Conservation (phyloP, 495 filamentous ascomycete species). For the Daldinia childiae region DNA sequence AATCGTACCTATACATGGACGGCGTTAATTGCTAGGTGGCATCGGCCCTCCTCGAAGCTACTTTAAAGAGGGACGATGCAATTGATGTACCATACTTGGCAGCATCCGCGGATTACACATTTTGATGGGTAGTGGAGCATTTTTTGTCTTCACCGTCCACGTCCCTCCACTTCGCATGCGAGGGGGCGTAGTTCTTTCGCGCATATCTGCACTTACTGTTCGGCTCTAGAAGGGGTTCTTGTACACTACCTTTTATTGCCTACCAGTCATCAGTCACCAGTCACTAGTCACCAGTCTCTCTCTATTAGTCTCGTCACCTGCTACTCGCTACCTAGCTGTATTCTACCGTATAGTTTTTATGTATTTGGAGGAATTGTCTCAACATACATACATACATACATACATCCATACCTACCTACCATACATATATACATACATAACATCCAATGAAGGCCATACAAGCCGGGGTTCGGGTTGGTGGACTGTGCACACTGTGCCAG, state of each 20-base stretch:
- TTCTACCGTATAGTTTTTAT: not conserved
- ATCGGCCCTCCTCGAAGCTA: slow-evolving; percentile 45
- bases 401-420: slow-evolving; percentile 9
- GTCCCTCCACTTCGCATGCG: slow-evolving; percentile 44
- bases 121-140: slow-evolving; percentile 44
- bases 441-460: not conserved
- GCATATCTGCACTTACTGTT: slow-evolving; percentile 47
- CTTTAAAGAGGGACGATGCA: slow-evolving; percentile 42
- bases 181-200: slow-evolving; percentile 44
- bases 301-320: slow-evolving; percentile 20
- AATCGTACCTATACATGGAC: slow-evolving; percentile 40
- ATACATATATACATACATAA: slow-evolving; percentile 9
- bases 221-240: slow-evolving; percentile 32
- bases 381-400: slow-evolving; percentile 13
- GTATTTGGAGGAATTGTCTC: slow-evolving; percentile 23
- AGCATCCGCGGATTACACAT: slow-evolving; percentile 38
- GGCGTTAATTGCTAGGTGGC: slow-evolving; percentile 43
- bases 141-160: slow-evolving; percentile 39
- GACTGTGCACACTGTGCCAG: slow-evolving; percentile 29
- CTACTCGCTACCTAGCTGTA: not conserved
- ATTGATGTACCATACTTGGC: slow-evolving; percentile 46
- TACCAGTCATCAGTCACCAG: not conserved
- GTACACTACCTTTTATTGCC: slow-evolving; percentile 3
- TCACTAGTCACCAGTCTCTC: not conserved
- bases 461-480: slow-evolving; percentile 7